A percentile compares a stretch with the other conserved stretches of the same genome.
Evolutionary conservation across 1,284 basidiomycete species (phyloP).

Genomic region (Laetiporus sulphureus): DNA sequence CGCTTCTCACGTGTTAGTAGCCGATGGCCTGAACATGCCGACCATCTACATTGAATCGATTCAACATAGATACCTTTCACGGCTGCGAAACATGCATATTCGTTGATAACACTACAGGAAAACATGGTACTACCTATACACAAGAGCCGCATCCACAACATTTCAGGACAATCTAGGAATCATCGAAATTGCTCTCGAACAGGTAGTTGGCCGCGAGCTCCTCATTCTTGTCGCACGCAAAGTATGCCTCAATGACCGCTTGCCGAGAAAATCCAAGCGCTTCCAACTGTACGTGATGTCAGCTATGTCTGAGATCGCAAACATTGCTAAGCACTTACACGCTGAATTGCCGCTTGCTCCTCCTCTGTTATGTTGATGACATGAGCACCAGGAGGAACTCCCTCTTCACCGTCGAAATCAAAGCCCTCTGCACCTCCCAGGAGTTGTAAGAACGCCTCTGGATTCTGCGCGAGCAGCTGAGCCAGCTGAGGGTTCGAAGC

Average conservation of each 20-base stretch:
- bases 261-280: constrained; percentile 82
- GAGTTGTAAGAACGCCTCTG: constrained; percentile 61
- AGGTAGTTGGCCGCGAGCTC: constrained; percentile 90
- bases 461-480: constrained; percentile 60
- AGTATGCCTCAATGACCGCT: constrained; percentile 77
- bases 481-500: constrained; percentile 69
- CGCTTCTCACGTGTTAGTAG: no score
- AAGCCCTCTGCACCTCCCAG: constrained; percentile 42
- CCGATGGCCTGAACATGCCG: no score
- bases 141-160: constrained; percentile 8
- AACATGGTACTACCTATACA: constrained; percentile 2
- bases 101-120: not conserved
- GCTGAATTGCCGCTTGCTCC: constrained; percentile 80
- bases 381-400: constrained; percentile 55
- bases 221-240: constrained; percentile 93
- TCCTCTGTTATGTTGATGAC: constrained; percentile 76
- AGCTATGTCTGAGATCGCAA: constrained; percentile 4
- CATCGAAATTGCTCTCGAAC: constrained; percentile 71
- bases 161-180: constrained; percentile 22
- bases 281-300: constrained; percentile 51
- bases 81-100: no score
- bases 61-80: no score
- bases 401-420: constrained; percentile 43
- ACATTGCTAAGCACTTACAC: constrained; percentile 46
- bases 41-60: no score